Conservation (phyloP, 2,329 filamentous ascomycete species). For the Lachnellula cervina region DNA sequence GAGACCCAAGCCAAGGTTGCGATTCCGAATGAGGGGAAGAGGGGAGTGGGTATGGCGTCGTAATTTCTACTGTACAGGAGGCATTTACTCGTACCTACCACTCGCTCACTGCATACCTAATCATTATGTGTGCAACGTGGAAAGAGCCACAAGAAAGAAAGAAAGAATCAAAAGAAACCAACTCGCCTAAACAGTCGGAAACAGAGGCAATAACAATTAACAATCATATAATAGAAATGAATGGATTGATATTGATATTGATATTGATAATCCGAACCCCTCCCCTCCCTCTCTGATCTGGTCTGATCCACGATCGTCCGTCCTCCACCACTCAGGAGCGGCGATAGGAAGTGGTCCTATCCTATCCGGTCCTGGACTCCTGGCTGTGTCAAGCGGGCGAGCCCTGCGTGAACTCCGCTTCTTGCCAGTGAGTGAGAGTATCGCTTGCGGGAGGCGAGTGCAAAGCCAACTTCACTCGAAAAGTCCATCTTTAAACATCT, state of each 20-base stretch:
- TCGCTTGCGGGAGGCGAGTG: constrained; percentile 4
- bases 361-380: background rate
- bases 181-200: background rate
- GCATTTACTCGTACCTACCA: too few relatives aligned
- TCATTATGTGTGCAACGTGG: background rate
- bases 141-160: background rate
- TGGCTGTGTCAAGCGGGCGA: too few relatives aligned
- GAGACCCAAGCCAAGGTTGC: constrained; percentile 1
- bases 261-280: background rate
- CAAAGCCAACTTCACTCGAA: constrained; percentile 10
- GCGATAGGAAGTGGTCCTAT: background rate
- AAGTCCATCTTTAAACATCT: constrained; percentile 7
- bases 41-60: background rate
- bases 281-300: background rate
- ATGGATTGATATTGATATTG: background rate
- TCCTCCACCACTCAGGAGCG: background rate
- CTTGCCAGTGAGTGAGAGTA: background rate
- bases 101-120: constrained; percentile 1
- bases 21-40: constrained; percentile 9
- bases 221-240: too few relatives aligned
- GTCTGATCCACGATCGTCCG: background rate
- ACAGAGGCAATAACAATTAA: background rate
- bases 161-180: background rate
- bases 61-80: constrained; percentile 8
- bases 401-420: background rate